Conservation (phyloP, 202 grass and related monocot species). For the Musa balbisiana region DNA sequence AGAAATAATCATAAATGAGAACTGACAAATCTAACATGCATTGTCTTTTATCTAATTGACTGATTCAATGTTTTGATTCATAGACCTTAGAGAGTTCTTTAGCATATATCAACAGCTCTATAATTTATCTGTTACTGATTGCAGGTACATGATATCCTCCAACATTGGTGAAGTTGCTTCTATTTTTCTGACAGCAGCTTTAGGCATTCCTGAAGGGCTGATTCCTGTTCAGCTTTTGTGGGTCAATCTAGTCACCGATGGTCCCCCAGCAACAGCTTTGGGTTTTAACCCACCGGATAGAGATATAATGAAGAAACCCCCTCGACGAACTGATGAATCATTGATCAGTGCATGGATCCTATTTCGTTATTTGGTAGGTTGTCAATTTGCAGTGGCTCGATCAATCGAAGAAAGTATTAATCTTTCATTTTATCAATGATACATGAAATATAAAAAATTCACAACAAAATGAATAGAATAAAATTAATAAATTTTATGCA, state of each 20-base stretch:
- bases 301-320: constrained; percentile 12
- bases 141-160: constrained; percentile 11
- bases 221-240: constrained; percentile 11
- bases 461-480: neutral
- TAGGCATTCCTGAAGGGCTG: constrained; percentile 13
- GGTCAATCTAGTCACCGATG: constrained; percentile 1
- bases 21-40: neutral
- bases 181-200: constrained; percentile 11
- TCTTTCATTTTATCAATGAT: neutral
- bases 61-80: too few relatives aligned
- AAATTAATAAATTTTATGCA: neutral
- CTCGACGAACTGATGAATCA: neutral
- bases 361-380: constrained; percentile 3
- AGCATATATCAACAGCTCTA: neutral
- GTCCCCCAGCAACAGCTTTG: constrained; percentile 2
- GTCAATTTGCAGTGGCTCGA: neutral
- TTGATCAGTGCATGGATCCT: constrained; percentile 10
- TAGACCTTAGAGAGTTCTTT: neutral
- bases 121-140: neutral
- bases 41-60: neutral
- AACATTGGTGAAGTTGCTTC: constrained; percentile 11
- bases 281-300: constrained; percentile 7
- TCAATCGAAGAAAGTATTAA: neutral
- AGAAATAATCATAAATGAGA: too few relatives aligned
- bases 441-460: neutral